phyloP scores from a whole-genome alignment of 495 filamentous ascomycete genomes.

The Pseudevernia furfuracea region DNA sequence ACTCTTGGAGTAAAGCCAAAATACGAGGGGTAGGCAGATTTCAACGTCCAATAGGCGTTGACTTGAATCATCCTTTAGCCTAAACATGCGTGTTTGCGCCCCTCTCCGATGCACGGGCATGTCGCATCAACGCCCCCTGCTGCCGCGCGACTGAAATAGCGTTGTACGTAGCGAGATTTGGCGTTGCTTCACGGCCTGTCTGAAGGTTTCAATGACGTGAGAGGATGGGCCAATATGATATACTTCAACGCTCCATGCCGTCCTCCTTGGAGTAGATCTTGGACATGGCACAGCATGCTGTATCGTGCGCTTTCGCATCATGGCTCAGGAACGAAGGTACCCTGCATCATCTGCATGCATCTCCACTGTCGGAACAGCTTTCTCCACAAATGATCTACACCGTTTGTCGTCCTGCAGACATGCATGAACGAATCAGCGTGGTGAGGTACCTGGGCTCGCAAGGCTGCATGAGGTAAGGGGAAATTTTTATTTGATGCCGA shows the following conservation, averaged over 20 bases:
- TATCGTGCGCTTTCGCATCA: conserved; percentile 2
- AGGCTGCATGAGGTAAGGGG: background rate
- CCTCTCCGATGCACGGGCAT: background rate
- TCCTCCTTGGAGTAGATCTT: background rate
- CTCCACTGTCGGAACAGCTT: background rate
- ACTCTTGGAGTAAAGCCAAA: background rate
- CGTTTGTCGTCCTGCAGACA: background rate
- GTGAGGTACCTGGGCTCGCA: background rate
- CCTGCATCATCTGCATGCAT: background rate
- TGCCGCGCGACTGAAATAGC: conserved; percentile 8
- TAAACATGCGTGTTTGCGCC: background rate
- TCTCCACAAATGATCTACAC: conserved; percentile 2
- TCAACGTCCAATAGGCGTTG: background rate
- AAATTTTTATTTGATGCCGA: too few relatives aligned
- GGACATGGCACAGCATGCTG: background rate
- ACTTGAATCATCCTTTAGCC: background rate
- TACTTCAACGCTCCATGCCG: background rate
- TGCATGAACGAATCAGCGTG: background rate
- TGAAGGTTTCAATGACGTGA: conserved; percentile 3
- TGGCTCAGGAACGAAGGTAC: background rate
- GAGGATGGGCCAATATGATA: background rate
- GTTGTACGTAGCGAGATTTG: background rate
- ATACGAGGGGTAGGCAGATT: background rate
- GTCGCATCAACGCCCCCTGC: conserved; percentile 4
- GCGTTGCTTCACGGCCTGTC: background rate